A percentile compares a stretch with the other conserved stretches of the same genome.
Conservation (phyloP, 768 basidiomycete genomes). For the Rhodotorula paludigena region DNA sequence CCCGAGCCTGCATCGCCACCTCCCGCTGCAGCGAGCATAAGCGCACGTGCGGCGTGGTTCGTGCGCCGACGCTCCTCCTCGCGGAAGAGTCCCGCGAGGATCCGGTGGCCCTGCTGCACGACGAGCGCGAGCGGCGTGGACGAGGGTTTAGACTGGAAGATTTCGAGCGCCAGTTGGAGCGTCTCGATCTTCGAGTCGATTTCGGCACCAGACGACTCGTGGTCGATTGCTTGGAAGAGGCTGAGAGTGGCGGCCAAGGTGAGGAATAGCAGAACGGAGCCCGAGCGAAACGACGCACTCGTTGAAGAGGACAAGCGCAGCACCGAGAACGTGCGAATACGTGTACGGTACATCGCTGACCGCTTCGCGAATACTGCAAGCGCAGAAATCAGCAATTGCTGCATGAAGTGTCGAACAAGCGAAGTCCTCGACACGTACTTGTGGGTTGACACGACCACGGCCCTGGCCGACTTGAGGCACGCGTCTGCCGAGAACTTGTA, state of each 20-base stretch:
- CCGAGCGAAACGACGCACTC: slow-evolving; percentile 8
- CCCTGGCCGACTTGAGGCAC: slow-evolving; percentile 22
- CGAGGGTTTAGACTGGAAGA: slow-evolving; percentile 28
- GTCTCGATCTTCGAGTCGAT: slow-evolving; percentile 32
- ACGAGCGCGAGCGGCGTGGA: slow-evolving; percentile 14
- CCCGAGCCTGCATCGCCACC: background rate
- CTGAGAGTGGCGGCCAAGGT: background rate
- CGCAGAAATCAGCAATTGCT: too few species aligned
- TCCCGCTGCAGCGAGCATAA: slow-evolving; percentile 19
- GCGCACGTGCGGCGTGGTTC: slow-evolving; percentile 14
- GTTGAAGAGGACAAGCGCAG: slow-evolving; percentile 36
- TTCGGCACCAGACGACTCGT: slow-evolving; percentile 32
- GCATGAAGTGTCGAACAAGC: too few species aligned
- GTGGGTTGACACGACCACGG: slow-evolving; percentile 33
- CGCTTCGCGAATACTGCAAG: slow-evolving; percentile 20
- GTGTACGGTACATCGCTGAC: slow-evolving; percentile 32
- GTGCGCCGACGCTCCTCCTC: slow-evolving; percentile 32
- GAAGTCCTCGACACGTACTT: slow-evolving; percentile 5
- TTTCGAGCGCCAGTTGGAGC: slow-evolving; percentile 36
- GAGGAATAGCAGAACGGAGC: background rate
- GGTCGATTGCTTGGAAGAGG: slow-evolving; percentile 39
- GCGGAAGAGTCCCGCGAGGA: slow-evolving; percentile 33
- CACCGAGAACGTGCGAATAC: slow-evolving; percentile 36
- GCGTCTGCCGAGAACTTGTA: slow-evolving; percentile 32
- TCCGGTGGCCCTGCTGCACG: slow-evolving; percentile 26